Conservation (phyloP, 768 basidiomycete genomes). For the Rhodocollybia butyracea region DNA sequence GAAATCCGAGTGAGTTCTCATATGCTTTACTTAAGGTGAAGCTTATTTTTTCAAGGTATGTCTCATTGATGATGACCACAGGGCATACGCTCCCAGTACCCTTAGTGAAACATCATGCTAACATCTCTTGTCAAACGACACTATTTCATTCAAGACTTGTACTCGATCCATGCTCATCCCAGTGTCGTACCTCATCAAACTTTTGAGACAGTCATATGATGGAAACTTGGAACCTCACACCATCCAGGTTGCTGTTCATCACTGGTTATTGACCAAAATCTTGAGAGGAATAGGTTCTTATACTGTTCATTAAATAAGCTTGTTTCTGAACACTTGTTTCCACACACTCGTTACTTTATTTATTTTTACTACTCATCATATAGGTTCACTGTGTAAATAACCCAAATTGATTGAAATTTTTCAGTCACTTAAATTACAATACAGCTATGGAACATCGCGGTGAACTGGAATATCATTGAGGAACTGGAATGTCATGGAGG, state of each 20-base stretch:
- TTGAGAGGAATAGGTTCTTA: not conserved
- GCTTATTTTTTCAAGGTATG: not conserved
- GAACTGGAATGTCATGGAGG: too few relatives aligned
- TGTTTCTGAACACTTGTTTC: too few relatives aligned
- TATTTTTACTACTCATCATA: too few relatives aligned
- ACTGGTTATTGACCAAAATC: not conserved
- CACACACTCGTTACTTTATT: too few relatives aligned
- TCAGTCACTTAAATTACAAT: too few relatives aligned
- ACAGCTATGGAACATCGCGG: too few relatives aligned
- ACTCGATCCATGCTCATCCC: not conserved
- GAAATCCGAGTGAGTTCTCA: not conserved
- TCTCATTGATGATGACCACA: not conserved
- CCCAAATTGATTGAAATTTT: too few relatives aligned
- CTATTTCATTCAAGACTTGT: not conserved
- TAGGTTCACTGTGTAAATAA: too few relatives aligned
- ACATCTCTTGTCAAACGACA: not conserved
- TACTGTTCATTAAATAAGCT: not conserved
- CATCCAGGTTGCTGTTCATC: not conserved
- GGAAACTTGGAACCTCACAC: not conserved
- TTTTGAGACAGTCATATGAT: not conserved
- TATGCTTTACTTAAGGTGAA: not conserved
- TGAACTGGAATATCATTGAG: too few relatives aligned
- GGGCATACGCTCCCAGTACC: too few relatives aligned
- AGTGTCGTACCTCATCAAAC: not conserved
- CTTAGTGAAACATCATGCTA: not conserved